Percentiles rank a stretch among this genome's conserved stretches.
Evolutionary conservation across 2,329 filamentous ascomycete species (phyloP).

Genomic region (Colletotrichum plurivorum): DNA sequence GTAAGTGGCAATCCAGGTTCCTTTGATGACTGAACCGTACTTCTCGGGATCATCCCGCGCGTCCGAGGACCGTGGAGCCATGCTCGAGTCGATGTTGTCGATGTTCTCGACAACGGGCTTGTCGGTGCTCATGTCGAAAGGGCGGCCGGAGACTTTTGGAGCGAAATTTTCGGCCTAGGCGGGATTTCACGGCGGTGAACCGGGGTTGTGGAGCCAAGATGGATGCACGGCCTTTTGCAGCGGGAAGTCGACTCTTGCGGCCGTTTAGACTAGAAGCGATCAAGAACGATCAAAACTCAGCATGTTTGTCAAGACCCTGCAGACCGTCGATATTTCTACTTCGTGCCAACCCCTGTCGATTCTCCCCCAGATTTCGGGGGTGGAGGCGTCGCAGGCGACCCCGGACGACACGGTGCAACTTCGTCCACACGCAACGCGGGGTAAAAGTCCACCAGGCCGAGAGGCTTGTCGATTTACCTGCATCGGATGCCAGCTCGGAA

Average conservation of each 20-base stretch:
- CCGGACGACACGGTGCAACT: constrained; percentile 8
- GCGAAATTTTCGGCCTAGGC: constrained; percentile 14
- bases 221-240: constrained; percentile 4
- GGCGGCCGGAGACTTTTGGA: constrained; percentile 1
- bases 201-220: constrained; percentile 1
- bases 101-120: constrained; percentile 26
- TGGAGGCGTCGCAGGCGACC: constrained; percentile 24
- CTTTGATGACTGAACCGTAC: not conserved
- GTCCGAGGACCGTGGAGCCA: constrained; percentile 12
- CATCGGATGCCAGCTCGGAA: constrained; percentile 31
- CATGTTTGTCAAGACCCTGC: not conserved
- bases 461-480: constrained; percentile 14
- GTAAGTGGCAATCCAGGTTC: not conserved
- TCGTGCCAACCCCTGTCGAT: constrained; percentile 7
- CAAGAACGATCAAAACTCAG: not conserved
- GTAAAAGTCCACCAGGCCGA: constrained; percentile 29
- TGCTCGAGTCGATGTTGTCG: constrained; percentile 27
- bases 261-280: no score
- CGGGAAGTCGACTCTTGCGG: not conserved
- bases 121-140: constrained; percentile 23
- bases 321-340: constrained; percentile 17
- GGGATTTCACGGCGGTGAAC: constrained; percentile 2
- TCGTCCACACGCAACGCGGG: constrained; percentile 31
- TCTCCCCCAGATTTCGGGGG: constrained; percentile 7
- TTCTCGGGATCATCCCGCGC: constrained; percentile 17